Evolutionary conservation across 257 asterid genomes (phyloP).

Genomic region (Coffea eugenioides): DNA sequence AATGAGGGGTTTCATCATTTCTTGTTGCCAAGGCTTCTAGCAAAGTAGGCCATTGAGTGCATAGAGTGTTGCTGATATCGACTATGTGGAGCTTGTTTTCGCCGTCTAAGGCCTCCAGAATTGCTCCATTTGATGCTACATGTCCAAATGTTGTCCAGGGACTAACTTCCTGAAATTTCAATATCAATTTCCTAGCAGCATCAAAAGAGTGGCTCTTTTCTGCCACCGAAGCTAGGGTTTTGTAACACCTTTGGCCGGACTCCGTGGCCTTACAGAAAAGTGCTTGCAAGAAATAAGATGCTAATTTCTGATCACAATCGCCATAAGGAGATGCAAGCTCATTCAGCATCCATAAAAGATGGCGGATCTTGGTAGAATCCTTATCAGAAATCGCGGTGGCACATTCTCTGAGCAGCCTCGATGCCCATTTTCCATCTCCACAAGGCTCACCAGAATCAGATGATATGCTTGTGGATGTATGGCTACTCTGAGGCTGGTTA

Average conservation of each 20-base stretch:
- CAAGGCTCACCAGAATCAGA: constrained; percentile 35
- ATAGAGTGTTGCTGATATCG: constrained; percentile 75
- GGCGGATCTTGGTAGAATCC: constrained; percentile 68
- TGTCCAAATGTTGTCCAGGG: constrained; percentile 98
- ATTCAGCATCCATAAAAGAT: constrained; percentile 82
- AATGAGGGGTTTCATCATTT: constrained; percentile 69
- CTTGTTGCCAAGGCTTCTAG: constrained; percentile 82
- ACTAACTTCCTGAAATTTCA: constrained; percentile 85
- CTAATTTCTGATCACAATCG: constrained; percentile 79
- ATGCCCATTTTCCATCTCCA: constrained; percentile 55
- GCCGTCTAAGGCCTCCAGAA: constrained; percentile 79
- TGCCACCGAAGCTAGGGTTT: constrained; percentile 59
- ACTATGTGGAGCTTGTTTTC: constrained; percentile 61
- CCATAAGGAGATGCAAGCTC: constrained; percentile 96
- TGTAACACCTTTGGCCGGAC: constrained; percentile 63
- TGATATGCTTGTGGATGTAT: constrained; percentile 32
- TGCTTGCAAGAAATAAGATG: constrained; percentile 78
- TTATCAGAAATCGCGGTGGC: constrained; percentile 62
- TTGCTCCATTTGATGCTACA: constrained; percentile 88
- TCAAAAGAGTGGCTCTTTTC: constrained; percentile 66
- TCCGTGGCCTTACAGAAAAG: constrained; percentile 71
- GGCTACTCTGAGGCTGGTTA: constrained; percentile 26
- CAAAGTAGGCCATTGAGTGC: constrained; percentile 95
- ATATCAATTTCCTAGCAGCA: constrained; percentile 49
- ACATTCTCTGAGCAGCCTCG: constrained; percentile 64